Evolutionary conservation across 1,139 yeast genomes (phyloP), one percentile per base, ranked within the genome.

Genomic region (Hanseniaspora sp.): DNA sequence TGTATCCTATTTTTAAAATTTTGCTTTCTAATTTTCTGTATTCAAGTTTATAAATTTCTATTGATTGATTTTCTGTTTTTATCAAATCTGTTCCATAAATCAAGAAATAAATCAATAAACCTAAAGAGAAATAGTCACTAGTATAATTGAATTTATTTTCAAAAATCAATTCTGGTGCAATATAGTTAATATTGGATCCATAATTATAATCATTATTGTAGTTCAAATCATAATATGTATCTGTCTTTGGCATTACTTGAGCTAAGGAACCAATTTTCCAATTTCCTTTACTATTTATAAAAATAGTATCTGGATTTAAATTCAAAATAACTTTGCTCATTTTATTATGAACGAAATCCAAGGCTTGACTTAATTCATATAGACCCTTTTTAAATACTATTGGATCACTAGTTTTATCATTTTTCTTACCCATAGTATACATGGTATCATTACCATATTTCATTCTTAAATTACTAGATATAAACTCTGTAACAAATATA

Each of bases 181-280:
- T 72, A 64, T 76, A 92, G 63, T 84, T 83, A 85, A 73, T 59
- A 85, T 82, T 43, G 84, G 69, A 61, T 82, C 48, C 54, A 33
- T 51, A 51, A n/a, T 44, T 42, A n/a, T 48, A 42, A 6, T 40
- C 54, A 23, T 41, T 13, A 15, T 33, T 15, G 17, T 44, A 51
- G 29, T 38, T 38, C 11, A 51, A 12, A 18, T 51, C 54, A 39
- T 31, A 51, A 15, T 51, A 45, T 2, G 49, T 30, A n/a, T 51
- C 54, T 11, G 46, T 45, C 13, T 23, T 30, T 67, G 75, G 65
- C 13, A 59, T 46, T 41, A 67, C 53, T 56, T 76, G 76, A 44
- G 82, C 83, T 31, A 86, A 75, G 0, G 97, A 96, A 8, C 84
- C 77, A 2, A 92, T 67, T 67, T 90, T 92, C 97, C 97, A 94